Conservation (phyloP, 202 grass and related monocot species). For the Musa balbisiana region DNA sequence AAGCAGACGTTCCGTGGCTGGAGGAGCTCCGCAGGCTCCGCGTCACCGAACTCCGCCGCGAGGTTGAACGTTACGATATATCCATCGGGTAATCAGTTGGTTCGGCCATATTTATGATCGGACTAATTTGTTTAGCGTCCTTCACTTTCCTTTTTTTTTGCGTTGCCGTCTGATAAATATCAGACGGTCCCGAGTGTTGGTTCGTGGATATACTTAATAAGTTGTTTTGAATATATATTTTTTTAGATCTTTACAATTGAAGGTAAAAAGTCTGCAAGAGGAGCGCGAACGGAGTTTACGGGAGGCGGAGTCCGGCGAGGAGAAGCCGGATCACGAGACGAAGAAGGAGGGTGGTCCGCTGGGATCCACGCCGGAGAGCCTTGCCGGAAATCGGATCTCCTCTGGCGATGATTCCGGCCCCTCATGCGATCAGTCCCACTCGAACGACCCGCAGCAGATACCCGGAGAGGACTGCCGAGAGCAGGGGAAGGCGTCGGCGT, state of each 20-base stretch:
- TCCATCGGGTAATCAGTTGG: conserved; percentile 70
- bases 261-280: conserved; percentile 60
- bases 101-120: conserved; percentile 5
- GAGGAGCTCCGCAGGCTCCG: conserved; percentile 72
- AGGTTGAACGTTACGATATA: conserved; percentile 67
- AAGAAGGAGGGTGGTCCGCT: conserved; percentile 9
- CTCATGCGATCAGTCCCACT: conserved; percentile 81
- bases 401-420: conserved; percentile 42
- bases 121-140: conserved; percentile 19
- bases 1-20: conserved; percentile 36
- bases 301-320: conserved; percentile 20
- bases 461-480: background rate
- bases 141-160: conserved; percentile 27
- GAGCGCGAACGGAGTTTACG: conserved; percentile 40
- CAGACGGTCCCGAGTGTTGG: conserved; percentile 5
- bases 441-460: conserved; percentile 49
- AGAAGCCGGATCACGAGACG: conserved; percentile 10
- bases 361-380: conserved; percentile 14
- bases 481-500: too few relatives aligned
- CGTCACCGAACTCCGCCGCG: conserved; percentile 71
- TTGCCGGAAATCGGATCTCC: conserved; percentile 27
- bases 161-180: conserved; percentile 41
- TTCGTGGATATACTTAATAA: conserved; percentile 8
- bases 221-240: conserved; percentile 24
- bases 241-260: conserved; percentile 70